phyloP scores from a whole-genome alignment of 2,329 filamentous ascomycete genomes.

The Botrytis hyacinthi region DNA sequence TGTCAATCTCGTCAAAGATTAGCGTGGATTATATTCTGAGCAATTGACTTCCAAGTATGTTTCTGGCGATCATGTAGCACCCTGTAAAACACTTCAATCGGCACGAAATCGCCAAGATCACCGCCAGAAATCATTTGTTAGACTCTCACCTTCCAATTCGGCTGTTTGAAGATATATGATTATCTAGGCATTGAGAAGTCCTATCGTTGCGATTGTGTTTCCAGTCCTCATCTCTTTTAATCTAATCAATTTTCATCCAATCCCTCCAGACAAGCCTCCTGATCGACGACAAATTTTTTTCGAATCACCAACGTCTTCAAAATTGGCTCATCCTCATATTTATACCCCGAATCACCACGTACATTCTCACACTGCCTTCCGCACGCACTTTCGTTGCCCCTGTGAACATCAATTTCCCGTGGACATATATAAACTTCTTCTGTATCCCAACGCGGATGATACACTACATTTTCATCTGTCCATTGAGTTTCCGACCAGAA shows the following conservation, averaged over 20 bases:
- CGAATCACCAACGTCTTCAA: conserved; percentile 3
- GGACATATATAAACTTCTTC: conserved; percentile 45
- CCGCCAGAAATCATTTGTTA: neutral
- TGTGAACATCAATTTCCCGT: conserved; percentile 29
- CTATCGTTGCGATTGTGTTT: neutral
- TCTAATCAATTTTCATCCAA: neutral
- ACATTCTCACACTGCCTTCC: conserved; percentile 3
- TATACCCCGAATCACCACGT: neutral
- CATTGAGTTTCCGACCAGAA: neutral
- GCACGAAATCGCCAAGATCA: neutral
- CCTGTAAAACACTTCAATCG: neutral
- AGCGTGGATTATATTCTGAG: neutral
- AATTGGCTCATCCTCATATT: neutral
- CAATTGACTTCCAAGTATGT: neutral
- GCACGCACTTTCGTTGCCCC: conserved; percentile 4
- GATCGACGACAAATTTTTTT: conserved; percentile 8
- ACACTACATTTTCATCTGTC: conserved; percentile 7
- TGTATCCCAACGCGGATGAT: conserved; percentile 27
- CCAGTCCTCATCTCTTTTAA: neutral
- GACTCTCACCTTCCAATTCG: neutral
- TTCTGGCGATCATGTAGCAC: neutral
- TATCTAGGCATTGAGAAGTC: neutral
- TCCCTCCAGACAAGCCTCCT: neutral
- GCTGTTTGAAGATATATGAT: neutral
- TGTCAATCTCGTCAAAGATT: neutral